Evolutionary conservation across 352 stramenopile genomes (phyloP), one percentile per base, ranked within the genome.

Genomic region (Paralagenidium karlingii): DNA sequence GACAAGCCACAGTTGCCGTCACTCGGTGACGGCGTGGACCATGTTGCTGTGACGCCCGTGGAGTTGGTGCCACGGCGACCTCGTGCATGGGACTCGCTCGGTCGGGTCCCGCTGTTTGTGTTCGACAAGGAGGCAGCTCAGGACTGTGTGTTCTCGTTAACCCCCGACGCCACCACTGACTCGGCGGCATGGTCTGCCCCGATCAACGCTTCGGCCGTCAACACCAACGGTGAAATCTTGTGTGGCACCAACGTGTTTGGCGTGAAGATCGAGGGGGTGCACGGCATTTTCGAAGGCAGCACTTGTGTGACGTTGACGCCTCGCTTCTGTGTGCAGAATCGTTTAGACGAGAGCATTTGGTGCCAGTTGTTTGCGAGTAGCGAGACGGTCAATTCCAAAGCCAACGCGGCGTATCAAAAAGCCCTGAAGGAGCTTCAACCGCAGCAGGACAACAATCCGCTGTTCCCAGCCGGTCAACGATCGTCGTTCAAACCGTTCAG

Each of bases 171-270:
- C n/a, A n/a, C n/a, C n/a, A n/a, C n/a, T n/a, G n/a, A n/a, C n/a
- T n/a, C n/a, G n/a, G n/a, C 60, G 7, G 47, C 60, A n/a, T 92
- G 76, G 75, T 86, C 73, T 0, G 73, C 89, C 41, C 66, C 70
- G 1, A 73, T 89, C 50, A 92, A 92, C 47, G 80, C 68, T 31
- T 82, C 78, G 8, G 77, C 78, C 0, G 75, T 92, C n/a, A 88
- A 89, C 36, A 92, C 78, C 7, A 69, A 78, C 25, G 78, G 78
- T 29, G 78, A 92, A 48, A 58, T 70, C 3, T 67, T 75, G 13
- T 85, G 70, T 26, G 71, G 78, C 1, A 56, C 69, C 15, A 81
- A 68, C 25, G 70, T 92, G 20, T 81, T 89, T 34, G 65, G 63
- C 7, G 61, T 92, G 31, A 82, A 89, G 47, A 73, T 92, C 32